Evolutionary conservation across 176 grass and related monocot species (phyloP).

Genomic region (Alloteropsis semialata): DNA sequence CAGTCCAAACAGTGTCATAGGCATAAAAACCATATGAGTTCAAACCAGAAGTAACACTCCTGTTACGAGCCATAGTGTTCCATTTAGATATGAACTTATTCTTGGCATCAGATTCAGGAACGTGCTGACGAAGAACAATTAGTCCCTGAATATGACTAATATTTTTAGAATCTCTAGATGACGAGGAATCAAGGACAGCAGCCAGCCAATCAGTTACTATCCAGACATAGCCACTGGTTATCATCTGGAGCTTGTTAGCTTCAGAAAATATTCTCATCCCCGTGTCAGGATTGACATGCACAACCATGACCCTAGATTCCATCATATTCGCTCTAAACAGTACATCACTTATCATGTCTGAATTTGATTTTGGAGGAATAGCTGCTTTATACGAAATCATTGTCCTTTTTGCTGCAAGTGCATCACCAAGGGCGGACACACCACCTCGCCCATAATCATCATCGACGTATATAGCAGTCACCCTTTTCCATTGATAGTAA

Average conservation of each 20-base stretch:
- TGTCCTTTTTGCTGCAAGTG: slow-evolving; percentile 46
- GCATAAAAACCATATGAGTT: slow-evolving; percentile 78
- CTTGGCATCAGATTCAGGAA: slow-evolving; percentile 57
- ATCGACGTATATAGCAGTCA: slow-evolving; percentile 78
- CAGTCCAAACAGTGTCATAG: slow-evolving; percentile 77
- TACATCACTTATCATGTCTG: slow-evolving; percentile 46
- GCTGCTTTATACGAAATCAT: slow-evolving; percentile 79
- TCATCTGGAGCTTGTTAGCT: slow-evolving; percentile 61
- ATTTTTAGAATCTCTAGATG: slow-evolving; percentile 15
- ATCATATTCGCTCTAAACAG: slow-evolving; percentile 62
- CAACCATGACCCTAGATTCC: slow-evolving; percentile 80
- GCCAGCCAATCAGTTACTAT: slow-evolving; percentile 88
- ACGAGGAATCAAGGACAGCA: slow-evolving; percentile 74
- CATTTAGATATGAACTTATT: slow-evolving; percentile 66
- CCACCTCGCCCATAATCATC: slow-evolving; percentile 83
- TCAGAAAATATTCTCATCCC: slow-evolving; percentile 66
- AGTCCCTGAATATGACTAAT: slow-evolving; percentile 62
- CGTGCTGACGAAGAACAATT: slow-evolving; percentile 69
- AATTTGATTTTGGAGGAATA: slow-evolving; percentile 55
- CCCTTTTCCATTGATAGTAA: slow-evolving; percentile 67
- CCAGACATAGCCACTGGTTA: slow-evolving; percentile 71
- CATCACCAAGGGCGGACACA: slow-evolving; percentile 56
- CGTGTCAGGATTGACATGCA: slow-evolving; percentile 82
- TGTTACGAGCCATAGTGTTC: slow-evolving; percentile 41
- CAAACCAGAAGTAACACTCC: slow-evolving; percentile 39